Base-by-base conservation (phyloP, 805 yeast species). In the Kodamaea jinghongensis region DNA sequence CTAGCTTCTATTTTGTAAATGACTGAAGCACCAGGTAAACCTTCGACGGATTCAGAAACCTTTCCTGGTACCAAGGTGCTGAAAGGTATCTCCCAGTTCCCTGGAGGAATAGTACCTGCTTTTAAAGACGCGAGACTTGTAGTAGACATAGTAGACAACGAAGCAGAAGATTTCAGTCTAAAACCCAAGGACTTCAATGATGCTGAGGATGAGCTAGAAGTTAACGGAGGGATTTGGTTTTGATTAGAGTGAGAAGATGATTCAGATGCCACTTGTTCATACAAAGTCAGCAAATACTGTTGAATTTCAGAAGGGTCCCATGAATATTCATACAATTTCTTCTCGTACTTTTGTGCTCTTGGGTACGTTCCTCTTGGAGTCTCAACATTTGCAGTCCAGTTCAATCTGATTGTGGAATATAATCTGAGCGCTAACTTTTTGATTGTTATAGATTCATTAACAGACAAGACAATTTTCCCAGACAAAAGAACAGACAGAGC, bases 31-130 rank as follows among this genome's bases (percentile, higher is more conserved):
- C 91, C 84, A 2, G 88, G 88, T 37, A 89, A 69, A 8, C 97
- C 96, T 56, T 90, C 96, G 6, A 93, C 82, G 17, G 95, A 82
- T 60, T 93, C 99, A 1, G 88, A 81, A 33, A 85, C 72, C 28
- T 80, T 71, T 1, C 98, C 98, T 0, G 96, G 96, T 15, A 91
- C 56, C 16, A 89, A 73, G 0, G 91, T 76, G 45, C 83, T 83
- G 58, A 93, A 93, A 0, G 98, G 97, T 51, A 93, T 78, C 54
- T 86, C 95, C 56, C 91, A 89, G 59, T 86, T 86, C 0, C 98
- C 98, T 44, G 75, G 78, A 1, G 70, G 71, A 40, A 85, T 58
- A 4, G 71, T 61, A 44, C 75, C 77, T 23, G 39, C 13, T 10
- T 38, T 41, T 17, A 25, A 11, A 9, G 29, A 17, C 5, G 41